Base-by-base conservation (phyloP, 306 rosid species). In the Quercus ilex region DNA sequence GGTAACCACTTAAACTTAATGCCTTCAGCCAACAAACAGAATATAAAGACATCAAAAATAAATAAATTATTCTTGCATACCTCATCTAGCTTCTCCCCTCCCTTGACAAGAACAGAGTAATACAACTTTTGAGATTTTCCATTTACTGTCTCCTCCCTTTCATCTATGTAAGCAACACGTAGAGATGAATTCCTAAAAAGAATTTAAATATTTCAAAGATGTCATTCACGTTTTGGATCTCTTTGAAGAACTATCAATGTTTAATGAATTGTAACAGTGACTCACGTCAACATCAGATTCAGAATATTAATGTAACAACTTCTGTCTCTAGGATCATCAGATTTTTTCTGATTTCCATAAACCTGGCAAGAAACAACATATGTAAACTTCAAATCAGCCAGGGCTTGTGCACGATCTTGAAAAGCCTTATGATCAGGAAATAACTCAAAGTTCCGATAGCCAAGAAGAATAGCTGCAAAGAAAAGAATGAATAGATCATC, bases 351-450 rank as follows among this genome's bases (percentile, higher is more conserved):
- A 55, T 84, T 74, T 75, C 98, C 97, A 57, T 91, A 95, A 69
- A 91, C 5, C 83, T 93, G 99, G 82, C 99, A 95, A 65, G 99
- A 95, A 79, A 95, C 98, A 65, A 95, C 98, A 80, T 95, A 95
- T 17, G 96, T 95, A 81, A 95, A 95, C 88, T 95, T 95, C 43
- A 95, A 86, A 88, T 95, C 94, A 38, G 93, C 96, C 83, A 91
- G 74, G 86, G 99, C 99, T 79, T 89, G 87, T 41, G 97, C 93
- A 55, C 81, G 78, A 3, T 86, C 86, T 20, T 2, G 9, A 71
- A 79, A 84, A 52, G 20, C 83, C 74, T n/a, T 80, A 69, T 52
- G 67, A 4, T 87, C 69, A 12, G 80, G 84, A 33, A 9, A 59
- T 2, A 41, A 78, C 28, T 64, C 81, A 67, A 72, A 10, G 70